phyloP scores from a whole-genome alignment of 106 monocot species.

The Narthecium ossifragum region DNA sequence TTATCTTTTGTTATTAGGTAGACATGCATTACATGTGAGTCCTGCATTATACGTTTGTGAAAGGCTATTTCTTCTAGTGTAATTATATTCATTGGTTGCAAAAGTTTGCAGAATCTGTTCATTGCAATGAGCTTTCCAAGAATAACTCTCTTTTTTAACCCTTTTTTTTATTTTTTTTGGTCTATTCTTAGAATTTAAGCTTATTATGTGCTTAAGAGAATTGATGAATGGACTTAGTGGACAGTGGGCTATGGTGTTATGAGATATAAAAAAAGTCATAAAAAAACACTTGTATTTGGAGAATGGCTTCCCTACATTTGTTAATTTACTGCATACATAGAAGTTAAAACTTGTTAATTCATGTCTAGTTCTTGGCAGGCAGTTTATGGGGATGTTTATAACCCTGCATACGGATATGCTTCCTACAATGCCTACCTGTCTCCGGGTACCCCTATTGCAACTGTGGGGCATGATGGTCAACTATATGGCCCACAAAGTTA shows the following conservation, averaged over 20 bases:
- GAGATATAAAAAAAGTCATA: too few species aligned
- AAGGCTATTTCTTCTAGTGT: too few species aligned
- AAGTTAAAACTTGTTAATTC: too few species aligned
- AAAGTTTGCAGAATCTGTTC: not conserved
- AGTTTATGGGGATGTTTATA: slow-evolving; percentile 80
- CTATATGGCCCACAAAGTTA: slow-evolving; percentile 76
- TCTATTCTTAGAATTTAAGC: too few species aligned
- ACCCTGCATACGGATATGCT: slow-evolving; percentile 71
- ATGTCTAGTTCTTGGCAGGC: slow-evolving; percentile 33
- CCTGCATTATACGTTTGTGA: not conserved
- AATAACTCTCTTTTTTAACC: too few species aligned
- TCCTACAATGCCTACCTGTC: slow-evolving; percentile 67
- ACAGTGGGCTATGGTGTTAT: too few species aligned
- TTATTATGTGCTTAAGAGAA: too few species aligned
- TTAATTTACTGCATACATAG: not conserved
- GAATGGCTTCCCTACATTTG: not conserved
- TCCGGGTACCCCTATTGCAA: slow-evolving; percentile 59
- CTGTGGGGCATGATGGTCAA: slow-evolving; percentile 71
- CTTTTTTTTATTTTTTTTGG: too few species aligned
- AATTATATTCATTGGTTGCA: not conserved
- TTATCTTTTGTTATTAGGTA: not conserved
- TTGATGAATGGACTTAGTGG: too few species aligned
- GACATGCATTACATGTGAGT: not conserved
- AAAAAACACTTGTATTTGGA: too few species aligned
- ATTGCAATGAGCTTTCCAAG: not conserved